Percentiles rank a stretch among this genome's conserved stretches.
Evolutionary conservation across 495 filamentous ascomycete genomes (phyloP).

Genomic region (Letharia lupina): DNA sequence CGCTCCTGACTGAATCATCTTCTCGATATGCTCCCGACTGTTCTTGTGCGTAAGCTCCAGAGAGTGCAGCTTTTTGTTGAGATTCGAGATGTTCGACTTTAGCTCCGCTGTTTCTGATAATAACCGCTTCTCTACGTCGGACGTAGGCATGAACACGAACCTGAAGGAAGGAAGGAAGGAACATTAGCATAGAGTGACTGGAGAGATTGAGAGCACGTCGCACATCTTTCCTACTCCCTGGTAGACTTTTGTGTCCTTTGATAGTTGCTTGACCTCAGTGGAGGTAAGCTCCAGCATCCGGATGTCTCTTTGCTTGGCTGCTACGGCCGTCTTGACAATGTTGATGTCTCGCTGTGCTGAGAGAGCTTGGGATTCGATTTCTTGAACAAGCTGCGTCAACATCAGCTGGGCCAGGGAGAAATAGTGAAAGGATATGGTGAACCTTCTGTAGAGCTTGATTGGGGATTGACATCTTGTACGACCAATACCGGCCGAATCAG

Average conservation of each 20-base stretch:
- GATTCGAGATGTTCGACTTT: slow-evolving; percentile 63
- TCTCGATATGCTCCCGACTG: slow-evolving; percentile 78
- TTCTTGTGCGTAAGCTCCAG: slow-evolving; percentile 93
- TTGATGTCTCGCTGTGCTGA: slow-evolving; percentile 86
- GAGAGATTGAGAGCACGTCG: slow-evolving; percentile 27
- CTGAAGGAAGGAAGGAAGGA: slow-evolving; percentile 35
- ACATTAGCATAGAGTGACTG: neutral
- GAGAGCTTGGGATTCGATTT: slow-evolving; percentile 84
- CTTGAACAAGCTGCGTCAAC: slow-evolving; percentile 66
- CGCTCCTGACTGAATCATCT: slow-evolving; percentile 56
- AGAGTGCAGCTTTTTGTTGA: slow-evolving; percentile 88
- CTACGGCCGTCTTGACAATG: slow-evolving; percentile 76
- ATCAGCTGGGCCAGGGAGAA: slow-evolving; percentile 9
- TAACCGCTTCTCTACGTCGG: slow-evolving; percentile 65
- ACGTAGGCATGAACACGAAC: slow-evolving; percentile 75
- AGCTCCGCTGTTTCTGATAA: slow-evolving; percentile 65
- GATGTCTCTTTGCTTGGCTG: slow-evolving; percentile 77
- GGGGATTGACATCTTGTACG: slow-evolving; percentile 71
- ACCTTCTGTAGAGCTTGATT: slow-evolving; percentile 96
- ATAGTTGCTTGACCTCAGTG: slow-evolving; percentile 68
- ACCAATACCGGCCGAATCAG: neutral
- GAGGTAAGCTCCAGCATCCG: slow-evolving; percentile 83
- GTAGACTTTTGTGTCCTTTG: slow-evolving; percentile 75
- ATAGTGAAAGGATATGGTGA: neutral
- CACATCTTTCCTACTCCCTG: slow-evolving; percentile 97